A percentile compares a stretch with the other conserved stretches of the same genome.
phyloP scores from a whole-genome alignment of 441 rosid species.

The Macaranga tanarius region DNA sequence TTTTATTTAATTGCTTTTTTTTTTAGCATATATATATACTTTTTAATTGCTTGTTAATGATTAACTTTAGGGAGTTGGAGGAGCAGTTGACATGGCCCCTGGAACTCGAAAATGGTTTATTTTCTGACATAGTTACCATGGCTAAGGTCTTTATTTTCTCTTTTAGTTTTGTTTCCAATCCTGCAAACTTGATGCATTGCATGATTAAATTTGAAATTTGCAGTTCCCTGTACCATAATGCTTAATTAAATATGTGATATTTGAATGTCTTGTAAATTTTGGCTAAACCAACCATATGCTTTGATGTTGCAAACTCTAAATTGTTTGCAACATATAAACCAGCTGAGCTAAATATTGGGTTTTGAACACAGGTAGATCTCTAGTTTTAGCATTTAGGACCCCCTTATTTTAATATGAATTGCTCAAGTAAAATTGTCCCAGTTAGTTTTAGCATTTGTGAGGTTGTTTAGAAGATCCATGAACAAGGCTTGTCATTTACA shows the following conservation, averaged over 20 bases:
- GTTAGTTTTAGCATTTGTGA: background rate
- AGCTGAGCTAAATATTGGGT: background rate
- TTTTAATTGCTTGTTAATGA: constrained; percentile 13
- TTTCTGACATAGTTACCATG: constrained; percentile 95
- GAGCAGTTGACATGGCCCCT: constrained; percentile 91
- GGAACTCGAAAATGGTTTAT: constrained; percentile 73
- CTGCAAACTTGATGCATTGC: background rate
- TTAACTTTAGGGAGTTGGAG: constrained; percentile 97
- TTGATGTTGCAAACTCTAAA: background rate
- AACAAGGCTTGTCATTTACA: background rate
- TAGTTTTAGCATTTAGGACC: background rate
- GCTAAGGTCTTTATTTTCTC: constrained; percentile 61
- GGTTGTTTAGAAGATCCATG: background rate
- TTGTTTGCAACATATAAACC: background rate
- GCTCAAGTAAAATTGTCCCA: no score
- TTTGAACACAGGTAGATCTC: background rate
- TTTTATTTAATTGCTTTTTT: no score
- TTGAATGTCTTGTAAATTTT: background rate
- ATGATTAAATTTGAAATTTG: background rate
- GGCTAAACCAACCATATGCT: background rate
- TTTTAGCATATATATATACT: no score
- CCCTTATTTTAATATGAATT: background rate
- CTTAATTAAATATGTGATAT: background rate
- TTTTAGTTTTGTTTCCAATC: background rate
- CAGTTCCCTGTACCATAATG: background rate